phyloP scores from a whole-genome alignment of 257 asterid species.

The Misopates orontium region DNA sequence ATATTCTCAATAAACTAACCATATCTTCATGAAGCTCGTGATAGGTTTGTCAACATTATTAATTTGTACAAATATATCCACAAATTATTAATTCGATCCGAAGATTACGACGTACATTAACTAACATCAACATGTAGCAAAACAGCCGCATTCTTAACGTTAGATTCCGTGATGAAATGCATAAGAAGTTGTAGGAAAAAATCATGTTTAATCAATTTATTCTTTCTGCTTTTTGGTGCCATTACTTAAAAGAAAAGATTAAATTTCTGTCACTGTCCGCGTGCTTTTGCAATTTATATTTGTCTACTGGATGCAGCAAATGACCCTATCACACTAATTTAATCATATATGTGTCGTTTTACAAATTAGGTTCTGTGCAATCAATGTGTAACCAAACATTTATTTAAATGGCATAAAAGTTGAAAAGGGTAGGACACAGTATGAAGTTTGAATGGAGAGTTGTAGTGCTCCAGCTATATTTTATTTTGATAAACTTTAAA shows the following conservation, averaged over 20 bases:
- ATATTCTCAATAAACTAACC: too few relatives aligned
- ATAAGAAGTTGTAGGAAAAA: not conserved
- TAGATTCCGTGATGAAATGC: slow-evolving; percentile 23
- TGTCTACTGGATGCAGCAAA: slow-evolving; percentile 21
- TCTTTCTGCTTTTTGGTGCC: not conserved
- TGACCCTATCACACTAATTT: slow-evolving; percentile 18
- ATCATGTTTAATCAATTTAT: not conserved
- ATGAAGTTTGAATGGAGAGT: not conserved
- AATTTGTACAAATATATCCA: too few relatives aligned
- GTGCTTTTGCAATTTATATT: slow-evolving; percentile 28
- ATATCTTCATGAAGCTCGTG: too few relatives aligned
- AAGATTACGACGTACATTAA: slow-evolving; percentile 25
- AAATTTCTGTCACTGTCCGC: slow-evolving; percentile 32
- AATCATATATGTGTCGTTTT: slow-evolving; percentile 32
- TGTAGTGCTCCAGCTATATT: not conserved
- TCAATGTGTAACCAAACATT: slow-evolving; percentile 25
- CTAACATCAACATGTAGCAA: slow-evolving; percentile 23
- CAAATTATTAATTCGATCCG: not conserved
- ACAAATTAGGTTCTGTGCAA: slow-evolving; percentile 37
- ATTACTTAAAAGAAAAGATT: not conserved
- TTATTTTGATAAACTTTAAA: not conserved
- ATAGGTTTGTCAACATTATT: too few relatives aligned
- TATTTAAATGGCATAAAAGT: slow-evolving; percentile 2
- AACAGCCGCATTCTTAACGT: slow-evolving; percentile 21
- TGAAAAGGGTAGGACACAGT: slow-evolving; percentile 21